Percentiles rank a stretch among this genome's conserved stretches.
Conservation (phyloP, 306 rosid species). For the Quillaja saponaria region DNA sequence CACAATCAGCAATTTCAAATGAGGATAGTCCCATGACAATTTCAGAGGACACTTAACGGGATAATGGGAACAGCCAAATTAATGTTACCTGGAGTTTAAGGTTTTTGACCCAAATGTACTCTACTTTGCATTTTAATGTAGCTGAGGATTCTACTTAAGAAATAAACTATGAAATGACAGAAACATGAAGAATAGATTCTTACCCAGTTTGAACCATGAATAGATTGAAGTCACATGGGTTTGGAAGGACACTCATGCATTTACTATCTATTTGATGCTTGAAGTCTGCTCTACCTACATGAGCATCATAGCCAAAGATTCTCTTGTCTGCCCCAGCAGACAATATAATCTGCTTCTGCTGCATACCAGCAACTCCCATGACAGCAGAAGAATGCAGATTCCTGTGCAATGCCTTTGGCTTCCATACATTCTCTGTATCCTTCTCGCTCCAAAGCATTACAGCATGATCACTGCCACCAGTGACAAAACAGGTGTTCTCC, state of each 20-base stretch:
- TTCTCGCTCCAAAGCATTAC: conserved; percentile 82
- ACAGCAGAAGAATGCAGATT: conserved; percentile 89
- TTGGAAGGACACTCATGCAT: conserved; percentile 83
- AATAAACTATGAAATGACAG: no score
- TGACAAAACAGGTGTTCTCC: conserved; percentile 69
- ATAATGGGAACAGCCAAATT: conserved; percentile 17
- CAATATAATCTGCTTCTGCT: conserved; percentile 74
- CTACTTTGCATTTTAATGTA: no score
- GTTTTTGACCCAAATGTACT: conserved; percentile 7
- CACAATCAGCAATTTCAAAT: no score
- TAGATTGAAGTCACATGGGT: conserved; percentile 80
- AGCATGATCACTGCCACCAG: conserved; percentile 95
- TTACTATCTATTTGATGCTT: conserved; percentile 89
- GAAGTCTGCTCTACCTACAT: conserved; percentile 68
- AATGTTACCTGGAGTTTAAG: conserved; percentile 15
- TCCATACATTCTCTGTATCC: conserved; percentile 67
- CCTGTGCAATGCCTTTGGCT: conserved; percentile 79
- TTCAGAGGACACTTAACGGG: conserved; percentile 12
- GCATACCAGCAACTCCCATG: conserved; percentile 97
- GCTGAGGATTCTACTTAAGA: no score
- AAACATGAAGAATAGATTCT: no score
- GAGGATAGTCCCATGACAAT: conserved; percentile 11
- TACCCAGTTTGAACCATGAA: conserved; percentile 90
- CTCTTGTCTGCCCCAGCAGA: conserved; percentile 94
- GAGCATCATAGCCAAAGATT: conserved; percentile 69